Base-by-base conservation (phyloP, 805 yeast species). In the Pichia exigua region DNA sequence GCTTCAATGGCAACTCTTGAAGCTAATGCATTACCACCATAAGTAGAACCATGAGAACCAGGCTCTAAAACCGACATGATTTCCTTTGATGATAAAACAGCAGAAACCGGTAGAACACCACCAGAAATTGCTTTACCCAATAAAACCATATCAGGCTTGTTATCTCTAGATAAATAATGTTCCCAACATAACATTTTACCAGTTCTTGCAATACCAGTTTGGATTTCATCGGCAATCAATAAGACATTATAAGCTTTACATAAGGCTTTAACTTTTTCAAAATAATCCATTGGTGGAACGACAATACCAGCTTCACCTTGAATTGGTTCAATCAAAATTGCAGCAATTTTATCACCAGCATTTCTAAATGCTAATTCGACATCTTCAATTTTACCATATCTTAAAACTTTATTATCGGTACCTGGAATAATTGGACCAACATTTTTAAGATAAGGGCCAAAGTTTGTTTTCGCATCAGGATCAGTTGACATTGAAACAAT, bases 291-390 rank as follows among this genome's bases (percentile, higher is more conserved):
- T 58, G 94, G 94, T 49, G 98, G 97, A 26, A 91, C 97, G 27
- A 91, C 92, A 59, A 92, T 92, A 60, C 98, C 98, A 35, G 98
- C 98, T 69, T 92, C 98, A 68, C 98, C 98, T 70, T 92, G 98
- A 64, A 91, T 91, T 56, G 97, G 97, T 73, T 92, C 98, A 61
- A 92, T 79, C 57, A 92, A 73, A 59, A 92, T 79, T 42, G 96
- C 98, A 44, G 96, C 95, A 58, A 92, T 82, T 66, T 82, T 83
- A 67, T 87, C 92, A 57, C 97, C 97, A 24, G 92, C 89, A 52
- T 79, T 79, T 58, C 76, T 73, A 62, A 91, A 82, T 2, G 95
- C 96, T 59, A 75, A 74, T 70, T 89, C 90, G 49, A 92, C 81
- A 65, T 92, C 97, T 65, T 81, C 96, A 63, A 88, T 81, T 55